These are phyloP conservation scores for Trichoderma afroharzianum DNA, from an alignment of 2,329 filamentous ascomycete species.

Conservation along the genomic window DNA sequence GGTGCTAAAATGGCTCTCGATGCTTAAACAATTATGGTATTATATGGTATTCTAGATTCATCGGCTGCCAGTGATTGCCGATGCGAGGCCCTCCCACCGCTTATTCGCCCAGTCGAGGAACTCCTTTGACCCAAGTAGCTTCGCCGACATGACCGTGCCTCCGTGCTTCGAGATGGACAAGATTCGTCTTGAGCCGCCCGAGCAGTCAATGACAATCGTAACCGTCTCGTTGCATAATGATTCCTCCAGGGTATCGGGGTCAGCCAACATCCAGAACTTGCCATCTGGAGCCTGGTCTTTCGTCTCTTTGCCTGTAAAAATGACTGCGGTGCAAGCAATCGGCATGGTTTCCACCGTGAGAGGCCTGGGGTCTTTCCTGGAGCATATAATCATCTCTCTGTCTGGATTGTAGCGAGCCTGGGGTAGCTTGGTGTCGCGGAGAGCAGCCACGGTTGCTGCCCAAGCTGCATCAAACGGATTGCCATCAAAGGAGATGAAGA, in stretches of 20 bases:
- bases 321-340: conserved; percentile 70
- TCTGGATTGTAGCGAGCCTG: conserved; percentile 80
- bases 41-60: conserved; percentile 24
- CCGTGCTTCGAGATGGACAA: conserved; percentile 79
- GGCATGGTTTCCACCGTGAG: conserved; percentile 65
- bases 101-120: conserved; percentile 38
- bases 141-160: conserved; percentile 64
- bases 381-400: conserved; percentile 74
- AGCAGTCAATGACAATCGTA: conserved; percentile 73
- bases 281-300: conserved; percentile 39
- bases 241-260: conserved; percentile 90
- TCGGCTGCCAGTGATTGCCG: conserved; percentile 28
- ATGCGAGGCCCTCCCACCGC: conserved; percentile 36
- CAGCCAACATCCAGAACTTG: conserved; percentile 73
- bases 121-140: conserved; percentile 62
- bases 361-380: conserved; percentile 49
- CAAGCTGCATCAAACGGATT: conserved; percentile 91
- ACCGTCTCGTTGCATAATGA: conserved; percentile 75
- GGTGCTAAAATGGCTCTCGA: background rate
- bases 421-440: conserved; percentile 74
- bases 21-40: conserved; percentile 21
- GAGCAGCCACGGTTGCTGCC: conserved; percentile 76
- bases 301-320: conserved; percentile 66
- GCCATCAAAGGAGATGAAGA: conserved; percentile 89
- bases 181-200: conserved; percentile 52